Evolutionary conservation across 2,329 filamentous ascomycete genomes (phyloP), one percentile per base, ranked within the genome.

Genomic region (Xylaria sp.): DNA sequence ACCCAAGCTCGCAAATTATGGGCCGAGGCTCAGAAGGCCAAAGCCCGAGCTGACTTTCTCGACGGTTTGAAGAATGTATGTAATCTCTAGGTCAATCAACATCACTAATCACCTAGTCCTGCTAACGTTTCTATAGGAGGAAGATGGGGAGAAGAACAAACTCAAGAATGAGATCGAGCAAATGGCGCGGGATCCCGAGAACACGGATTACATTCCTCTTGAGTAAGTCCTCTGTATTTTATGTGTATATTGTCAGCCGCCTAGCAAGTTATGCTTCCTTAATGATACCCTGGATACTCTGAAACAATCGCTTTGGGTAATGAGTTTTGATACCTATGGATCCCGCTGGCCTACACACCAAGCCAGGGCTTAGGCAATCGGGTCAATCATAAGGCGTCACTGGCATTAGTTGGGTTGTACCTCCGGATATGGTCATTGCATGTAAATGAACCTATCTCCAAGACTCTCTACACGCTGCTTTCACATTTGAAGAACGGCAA

Each of bases 1-100:
- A 74, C 73, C 2, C 77, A 84, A 74, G 82, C 80, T 1, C 71
- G 76, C 26, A 81, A 81, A 75, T 68, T 86, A 40, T 72, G 83
- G 72, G 74, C 73, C 0, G 79, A 84, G 65, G 80, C 84, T 0
- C 79, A 81, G 68, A 79, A 78, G 65, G 74, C 75, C 15, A 73
- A 74, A 56, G 78, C 71, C 33, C 76, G 72, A 23, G 74, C 77
- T 36, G 75, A 76, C 48, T 59, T 70, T 33, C 71, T 79, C 11
- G 74, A 76, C 31, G 68, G 72, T 64, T 36, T 72, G 65, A 74
- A 72, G 58, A 71, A 68, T 26, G 78, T 80, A 73, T 64, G 72
- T 9, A 33, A 10, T 46, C 31, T 13, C 53, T 15, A 57, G n/a
- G 4, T 26, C 9, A 11, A 5, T 36, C 9, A 28, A 15, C 1